Evolutionary conservation across 306 rosid genomes (phyloP).

Genomic region (Calophaca sinica): DNA sequence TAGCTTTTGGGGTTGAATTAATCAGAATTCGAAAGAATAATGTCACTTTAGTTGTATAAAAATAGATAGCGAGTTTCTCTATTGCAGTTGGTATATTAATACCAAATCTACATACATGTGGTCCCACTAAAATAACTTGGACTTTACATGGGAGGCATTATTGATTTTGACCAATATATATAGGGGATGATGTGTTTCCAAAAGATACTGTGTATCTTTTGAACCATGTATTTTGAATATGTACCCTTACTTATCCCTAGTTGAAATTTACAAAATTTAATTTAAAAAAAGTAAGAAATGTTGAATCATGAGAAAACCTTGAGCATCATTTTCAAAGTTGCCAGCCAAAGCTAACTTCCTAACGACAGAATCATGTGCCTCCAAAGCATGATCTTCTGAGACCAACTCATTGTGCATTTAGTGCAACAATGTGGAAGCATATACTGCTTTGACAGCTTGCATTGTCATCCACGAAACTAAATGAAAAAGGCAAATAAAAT

Average conservation of each 20-base stretch:
- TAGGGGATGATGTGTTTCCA: background rate
- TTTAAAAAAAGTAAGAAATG: background rate
- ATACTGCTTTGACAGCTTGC: conserved; percentile 32
- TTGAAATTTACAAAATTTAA: background rate
- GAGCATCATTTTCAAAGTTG: conserved; percentile 29
- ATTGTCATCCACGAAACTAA: conserved; percentile 37
- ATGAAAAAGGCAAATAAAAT: conserved; percentile 1
- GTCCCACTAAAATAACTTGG: background rate
- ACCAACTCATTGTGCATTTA: conserved; percentile 43
- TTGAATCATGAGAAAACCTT: background rate
- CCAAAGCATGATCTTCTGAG: conserved; percentile 45
- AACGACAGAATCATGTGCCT: conserved; percentile 61
- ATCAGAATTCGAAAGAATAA: background rate
- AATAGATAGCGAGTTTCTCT: background rate
- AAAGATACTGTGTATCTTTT: background rate
- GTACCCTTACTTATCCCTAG: background rate
- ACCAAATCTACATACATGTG: too few species aligned
- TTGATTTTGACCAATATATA: conserved; percentile 10
- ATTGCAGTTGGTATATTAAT: too few species aligned
- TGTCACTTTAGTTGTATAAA: background rate
- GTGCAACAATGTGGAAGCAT: conserved; percentile 49
- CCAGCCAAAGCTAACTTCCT: conserved; percentile 18
- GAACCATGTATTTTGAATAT: conserved; percentile 12
- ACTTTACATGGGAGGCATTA: background rate
- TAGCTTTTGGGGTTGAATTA: too few species aligned